Evolutionary conservation across 2,329 filamentous ascomycete genomes (phyloP).

Genomic region (Aspergillus texensis): DNA sequence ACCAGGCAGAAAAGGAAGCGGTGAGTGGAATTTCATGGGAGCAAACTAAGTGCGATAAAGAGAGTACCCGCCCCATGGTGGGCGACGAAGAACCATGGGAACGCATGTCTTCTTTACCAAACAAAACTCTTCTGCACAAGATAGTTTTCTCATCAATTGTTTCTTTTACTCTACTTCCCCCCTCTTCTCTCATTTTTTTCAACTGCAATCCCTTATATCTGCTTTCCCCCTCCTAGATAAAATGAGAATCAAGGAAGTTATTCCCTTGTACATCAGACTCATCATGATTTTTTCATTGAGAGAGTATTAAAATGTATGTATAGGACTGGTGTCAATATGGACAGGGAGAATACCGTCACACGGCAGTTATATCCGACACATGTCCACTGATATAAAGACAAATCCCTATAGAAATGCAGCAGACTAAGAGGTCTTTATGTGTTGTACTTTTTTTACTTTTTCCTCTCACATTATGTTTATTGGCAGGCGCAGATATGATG

Average conservation of each 20-base stretch:
- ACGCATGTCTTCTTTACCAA: neutral
- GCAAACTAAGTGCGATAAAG: neutral
- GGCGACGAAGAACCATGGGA: neutral
- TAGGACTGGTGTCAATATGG: neutral
- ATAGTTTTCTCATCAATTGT: neutral
- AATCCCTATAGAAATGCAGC: neutral
- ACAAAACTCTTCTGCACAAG: neutral
- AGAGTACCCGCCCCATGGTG: neutral
- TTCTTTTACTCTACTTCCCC: neutral
- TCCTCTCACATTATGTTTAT: too few species aligned
- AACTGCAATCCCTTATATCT: neutral
- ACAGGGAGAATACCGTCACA: neutral
- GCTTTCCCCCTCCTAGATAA: neutral
- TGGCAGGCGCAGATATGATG: neutral
- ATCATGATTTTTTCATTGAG: neutral
- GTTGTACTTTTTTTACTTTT: neutral
- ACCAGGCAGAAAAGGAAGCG: neutral
- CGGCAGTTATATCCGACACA: neutral
- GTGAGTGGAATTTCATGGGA: neutral
- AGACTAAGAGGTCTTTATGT: neutral
- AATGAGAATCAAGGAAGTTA: neutral
- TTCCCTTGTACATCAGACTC: neutral
- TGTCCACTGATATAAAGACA: neutral
- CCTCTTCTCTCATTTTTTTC: neutral
- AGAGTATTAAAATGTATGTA: neutral